Evolutionary conservation across 306 rosid species (phyloP).

Genomic region (Crotalaria pallida): DNA sequence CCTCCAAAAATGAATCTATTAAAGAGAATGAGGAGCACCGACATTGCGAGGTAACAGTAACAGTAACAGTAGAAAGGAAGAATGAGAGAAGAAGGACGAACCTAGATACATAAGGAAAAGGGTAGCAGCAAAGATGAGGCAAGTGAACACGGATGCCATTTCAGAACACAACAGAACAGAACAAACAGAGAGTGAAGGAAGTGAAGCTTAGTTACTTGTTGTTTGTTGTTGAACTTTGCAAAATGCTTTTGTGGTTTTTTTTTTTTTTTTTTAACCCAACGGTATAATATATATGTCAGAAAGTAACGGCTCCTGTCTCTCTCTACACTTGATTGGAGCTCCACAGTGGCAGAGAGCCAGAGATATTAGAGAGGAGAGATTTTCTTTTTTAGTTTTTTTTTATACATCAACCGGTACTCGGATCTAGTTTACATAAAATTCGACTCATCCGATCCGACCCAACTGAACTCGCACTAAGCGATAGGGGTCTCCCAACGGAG

Average conservation of each 20-base stretch:
- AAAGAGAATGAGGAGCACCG: conserved; percentile 23
- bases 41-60: conserved; percentile 20
- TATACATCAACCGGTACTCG: no score
- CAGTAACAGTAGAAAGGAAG: neutral
- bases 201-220: neutral
- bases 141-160: conserved; percentile 55
- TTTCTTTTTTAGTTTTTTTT: no score
- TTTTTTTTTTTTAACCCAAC: neutral
- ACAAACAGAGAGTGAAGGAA: neutral
- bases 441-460: no score
- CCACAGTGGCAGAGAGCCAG: neutral
- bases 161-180: no score
- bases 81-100: conserved; percentile 29
- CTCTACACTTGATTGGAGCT: neutral
- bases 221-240: neutral
- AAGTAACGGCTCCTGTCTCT: conserved; percentile 48
- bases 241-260: no score
- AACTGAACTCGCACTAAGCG: no score
- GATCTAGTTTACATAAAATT: no score
- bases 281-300: conserved; percentile 14
- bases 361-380: neutral
- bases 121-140: conserved; percentile 36
- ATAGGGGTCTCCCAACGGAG: no score
- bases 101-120: conserved; percentile 61
- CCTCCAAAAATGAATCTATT: neutral